Conservation (phyloP, 345 rosid species). For the Populus euphratica region DNA sequence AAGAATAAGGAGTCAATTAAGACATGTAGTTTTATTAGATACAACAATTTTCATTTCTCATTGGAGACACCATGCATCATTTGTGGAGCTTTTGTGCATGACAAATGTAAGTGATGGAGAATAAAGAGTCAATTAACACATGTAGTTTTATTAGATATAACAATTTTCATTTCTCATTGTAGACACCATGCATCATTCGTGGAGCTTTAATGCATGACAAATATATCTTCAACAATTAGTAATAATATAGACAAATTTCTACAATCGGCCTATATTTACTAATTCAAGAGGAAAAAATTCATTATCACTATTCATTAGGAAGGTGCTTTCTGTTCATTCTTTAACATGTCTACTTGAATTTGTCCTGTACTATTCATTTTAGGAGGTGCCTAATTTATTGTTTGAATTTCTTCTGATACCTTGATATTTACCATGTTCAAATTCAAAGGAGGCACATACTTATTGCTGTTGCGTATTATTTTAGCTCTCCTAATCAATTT, state of each 20-base stretch:
- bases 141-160: neutral
- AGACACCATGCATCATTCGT: neutral
- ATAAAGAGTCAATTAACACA: neutral
- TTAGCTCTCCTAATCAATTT: slow-evolving; percentile 70
- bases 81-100: too few relatives aligned
- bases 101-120: too few relatives aligned
- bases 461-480: slow-evolving; percentile 46
- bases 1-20: too few relatives aligned
- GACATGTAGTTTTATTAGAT: too few relatives aligned
- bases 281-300: neutral
- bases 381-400: slow-evolving; percentile 30
- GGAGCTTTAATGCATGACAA: neutral
- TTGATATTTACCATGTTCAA: slow-evolving; percentile 24
- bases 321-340: slow-evolving; percentile 29
- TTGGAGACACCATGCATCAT: too few relatives aligned
- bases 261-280: neutral
- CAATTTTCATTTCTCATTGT: slow-evolving; percentile 2
- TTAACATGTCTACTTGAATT: slow-evolving; percentile 24
- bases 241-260: neutral
- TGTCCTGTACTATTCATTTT: slow-evolving; percentile 38
- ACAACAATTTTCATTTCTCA: too few relatives aligned
- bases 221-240: neutral
- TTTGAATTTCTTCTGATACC: slow-evolving; percentile 34
- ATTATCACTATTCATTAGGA: slow-evolving; percentile 12
- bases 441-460: slow-evolving; percentile 19